Evolutionary conservation across 306 rosid genomes (phyloP).

Genomic region (Lablab purpureus): DNA sequence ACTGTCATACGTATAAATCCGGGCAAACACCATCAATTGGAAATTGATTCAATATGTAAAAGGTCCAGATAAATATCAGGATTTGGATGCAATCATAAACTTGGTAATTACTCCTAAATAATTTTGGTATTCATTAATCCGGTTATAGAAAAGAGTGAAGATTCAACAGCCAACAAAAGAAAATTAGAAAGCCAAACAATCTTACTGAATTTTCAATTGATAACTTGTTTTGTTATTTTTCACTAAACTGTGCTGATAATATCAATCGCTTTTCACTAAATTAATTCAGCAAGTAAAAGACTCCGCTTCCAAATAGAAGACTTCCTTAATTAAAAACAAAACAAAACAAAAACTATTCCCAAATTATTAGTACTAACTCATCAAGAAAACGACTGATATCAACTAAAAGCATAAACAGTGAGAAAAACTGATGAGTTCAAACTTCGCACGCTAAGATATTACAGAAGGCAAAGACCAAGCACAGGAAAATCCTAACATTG

Average conservation of each 20-base stretch:
- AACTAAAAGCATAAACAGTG: slow-evolving; percentile 39
- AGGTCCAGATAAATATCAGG: slow-evolving; percentile 22
- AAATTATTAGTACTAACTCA: slow-evolving; percentile 17
- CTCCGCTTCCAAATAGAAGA: slow-evolving; percentile 37
- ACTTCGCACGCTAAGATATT: slow-evolving; percentile 33
- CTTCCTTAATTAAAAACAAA: background rate
- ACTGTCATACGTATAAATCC: background rate
- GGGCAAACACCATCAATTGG: slow-evolving; percentile 23
- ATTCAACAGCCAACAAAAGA: background rate
- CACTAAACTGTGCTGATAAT: background rate
- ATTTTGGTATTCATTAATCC: slow-evolving; percentile 7
- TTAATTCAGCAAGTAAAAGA: background rate
- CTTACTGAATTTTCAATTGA: too few relatives aligned
- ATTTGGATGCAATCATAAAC: slow-evolving; percentile 16
- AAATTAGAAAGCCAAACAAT: background rate
- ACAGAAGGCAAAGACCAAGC: slow-evolving; percentile 31
- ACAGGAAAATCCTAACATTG: slow-evolving; percentile 46
- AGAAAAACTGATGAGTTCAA: slow-evolving; percentile 5
- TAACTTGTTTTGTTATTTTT: background rate
- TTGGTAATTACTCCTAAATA: too few relatives aligned
- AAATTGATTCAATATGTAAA: background rate
- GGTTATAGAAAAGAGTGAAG: slow-evolving; percentile 17
- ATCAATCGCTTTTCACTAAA: slow-evolving; percentile 18
- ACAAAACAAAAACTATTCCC: background rate
- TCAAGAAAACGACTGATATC: slow-evolving; percentile 27